Percentiles rank a stretch among this genome's conserved stretches.
Conservation (phyloP, 2,329 filamentous ascomycete species). For the Hypomyces perniciosus region DNA sequence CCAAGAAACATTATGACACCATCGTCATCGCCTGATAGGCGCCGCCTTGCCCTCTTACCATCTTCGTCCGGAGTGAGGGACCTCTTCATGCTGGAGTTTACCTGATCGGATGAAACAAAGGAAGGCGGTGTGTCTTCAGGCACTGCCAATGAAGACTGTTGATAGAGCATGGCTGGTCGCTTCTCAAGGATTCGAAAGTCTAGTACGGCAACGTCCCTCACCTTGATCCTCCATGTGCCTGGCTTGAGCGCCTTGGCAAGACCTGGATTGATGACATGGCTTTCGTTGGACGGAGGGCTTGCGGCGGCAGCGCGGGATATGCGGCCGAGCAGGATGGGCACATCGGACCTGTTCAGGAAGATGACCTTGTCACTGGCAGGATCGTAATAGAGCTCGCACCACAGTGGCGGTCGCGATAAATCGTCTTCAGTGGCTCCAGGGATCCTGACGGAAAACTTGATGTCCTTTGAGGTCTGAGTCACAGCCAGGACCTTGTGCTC, state of each 20-base stretch:
- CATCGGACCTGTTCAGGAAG: slow-evolving; percentile 49
- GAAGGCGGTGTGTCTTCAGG: slow-evolving; percentile 22
- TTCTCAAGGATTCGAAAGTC: slow-evolving; percentile 55
- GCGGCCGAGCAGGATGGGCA: slow-evolving; percentile 45
- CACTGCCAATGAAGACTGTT: slow-evolving; percentile 24
- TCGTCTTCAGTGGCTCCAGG: slow-evolving; percentile 42
- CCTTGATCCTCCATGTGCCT: slow-evolving; percentile 52
- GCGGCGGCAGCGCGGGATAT: slow-evolving; percentile 35
- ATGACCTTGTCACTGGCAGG: slow-evolving; percentile 54
- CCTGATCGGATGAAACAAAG: slow-evolving; percentile 26
- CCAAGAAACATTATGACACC: slow-evolving; percentile 52
- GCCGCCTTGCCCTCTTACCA: slow-evolving; percentile 37
- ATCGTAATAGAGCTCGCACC: slow-evolving; percentile 56
- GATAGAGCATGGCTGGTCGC: slow-evolving; percentile 38
- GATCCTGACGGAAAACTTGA: slow-evolving; percentile 54
- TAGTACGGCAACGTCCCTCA: slow-evolving; percentile 43
- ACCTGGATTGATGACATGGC: slow-evolving; percentile 39
- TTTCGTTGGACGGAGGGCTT: slow-evolving; percentile 35
- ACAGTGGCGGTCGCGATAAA: slow-evolving; percentile 42
- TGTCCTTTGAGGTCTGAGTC: slow-evolving; percentile 53
- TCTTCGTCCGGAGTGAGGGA: slow-evolving; percentile 41
- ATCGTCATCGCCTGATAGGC: slow-evolving; percentile 36
- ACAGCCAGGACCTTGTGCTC: slow-evolving; percentile 53
- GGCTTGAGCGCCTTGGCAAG: slow-evolving; percentile 43
- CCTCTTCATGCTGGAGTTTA: slow-evolving; percentile 43